These are phyloP conservation scores for Entophlyctis luteolus DNA, from an alignment of 192 early-diverging fungal genomes.

Conservation along the genomic window DNA sequence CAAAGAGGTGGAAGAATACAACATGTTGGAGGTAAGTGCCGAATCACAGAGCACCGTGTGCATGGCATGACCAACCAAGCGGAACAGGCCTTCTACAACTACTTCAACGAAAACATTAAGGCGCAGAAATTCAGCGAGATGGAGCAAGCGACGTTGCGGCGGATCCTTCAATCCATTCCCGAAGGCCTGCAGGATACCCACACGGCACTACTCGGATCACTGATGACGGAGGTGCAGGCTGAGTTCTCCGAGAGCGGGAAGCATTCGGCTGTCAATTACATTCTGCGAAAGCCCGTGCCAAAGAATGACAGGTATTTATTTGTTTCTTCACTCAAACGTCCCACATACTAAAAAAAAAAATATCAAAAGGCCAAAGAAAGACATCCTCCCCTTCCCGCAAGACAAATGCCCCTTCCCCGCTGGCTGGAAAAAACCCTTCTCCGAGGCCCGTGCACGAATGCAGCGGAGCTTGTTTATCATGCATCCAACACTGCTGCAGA, in stretches of 20 bases:
- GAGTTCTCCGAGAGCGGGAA: constrained; percentile 53
- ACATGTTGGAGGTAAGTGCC: constrained; percentile 16
- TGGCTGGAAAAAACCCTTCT: constrained; percentile 42
- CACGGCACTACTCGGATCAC: constrained; percentile 26
- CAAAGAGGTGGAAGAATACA: constrained; percentile 14
- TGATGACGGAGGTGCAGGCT: constrained; percentile 45
- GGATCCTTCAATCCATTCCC: constrained; percentile 43
- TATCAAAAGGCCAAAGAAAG: constrained; percentile 15
- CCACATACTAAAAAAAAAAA: no score
- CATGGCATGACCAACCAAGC: not conserved
- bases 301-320: constrained; percentile 9
- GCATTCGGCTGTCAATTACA: constrained; percentile 46
- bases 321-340: not conserved
- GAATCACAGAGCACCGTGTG: constrained; percentile 17
- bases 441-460: constrained; percentile 43
- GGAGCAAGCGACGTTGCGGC: constrained; percentile 1
- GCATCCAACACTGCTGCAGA: constrained; percentile 38
- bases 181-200: constrained; percentile 29
- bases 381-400: constrained; percentile 34
- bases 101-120: constrained; percentile 49
- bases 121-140: constrained; percentile 42
- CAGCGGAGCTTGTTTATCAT: constrained; percentile 44
- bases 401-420: constrained; percentile 49
- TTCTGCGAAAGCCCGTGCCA: constrained; percentile 35
- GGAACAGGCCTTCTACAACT: constrained; percentile 50